Base-by-base conservation (phyloP, 2,329 filamentous ascomycete species). In the Tolypocladium ovalisporum region DNA sequence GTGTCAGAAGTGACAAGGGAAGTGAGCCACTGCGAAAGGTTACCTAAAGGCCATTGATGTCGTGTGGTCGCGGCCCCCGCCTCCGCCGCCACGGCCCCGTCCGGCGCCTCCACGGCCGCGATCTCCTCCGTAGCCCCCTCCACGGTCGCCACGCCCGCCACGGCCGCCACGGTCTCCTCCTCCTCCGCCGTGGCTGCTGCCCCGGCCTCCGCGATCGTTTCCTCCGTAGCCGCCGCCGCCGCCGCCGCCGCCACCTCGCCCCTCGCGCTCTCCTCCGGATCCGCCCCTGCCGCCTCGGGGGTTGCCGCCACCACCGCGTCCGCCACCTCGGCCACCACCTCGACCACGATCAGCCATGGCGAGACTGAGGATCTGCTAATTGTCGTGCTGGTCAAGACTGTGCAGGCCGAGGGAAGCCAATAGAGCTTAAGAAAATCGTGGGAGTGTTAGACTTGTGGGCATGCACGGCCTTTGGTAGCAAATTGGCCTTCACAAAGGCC, bases 261-360 rank as follows among this genome's bases (percentile, higher is more conserved):
- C 35, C 17, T 61, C 58, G 4, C 63, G 42, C 53, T 58, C 53
- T 49, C 57, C 58, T 34, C 60, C 52, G 52, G 13, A 34, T 9
- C 24, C 52, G 52, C 58, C 56, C 29, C 63, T 57, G 7, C 58
- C 56, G 51, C 62, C 57, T 37, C 66, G 61, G 24, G 62, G 56
- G 24, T 47, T 56, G 24, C 52, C 49, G 13, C 44, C 15, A 10
- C 54, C 59, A 1, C 60, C 40, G 19, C 58, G 54, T 19, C 61
- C 29, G 12, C 56, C 60, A 7, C 57, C 49, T 3, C 58, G 58
- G 34, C 61, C n/a, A 13, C 58, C 59, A 1, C 66, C 65, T 55
- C 67, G 62, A n/a, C 63, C 63, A 53, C 65, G 61, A 54, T 69
- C 68, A 27, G 68, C 61, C 68, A 70, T 69, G 34, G 35, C 12